Base-by-base conservation (phyloP, 768 basidiomycete genomes). In the Mycena pura region DNA sequence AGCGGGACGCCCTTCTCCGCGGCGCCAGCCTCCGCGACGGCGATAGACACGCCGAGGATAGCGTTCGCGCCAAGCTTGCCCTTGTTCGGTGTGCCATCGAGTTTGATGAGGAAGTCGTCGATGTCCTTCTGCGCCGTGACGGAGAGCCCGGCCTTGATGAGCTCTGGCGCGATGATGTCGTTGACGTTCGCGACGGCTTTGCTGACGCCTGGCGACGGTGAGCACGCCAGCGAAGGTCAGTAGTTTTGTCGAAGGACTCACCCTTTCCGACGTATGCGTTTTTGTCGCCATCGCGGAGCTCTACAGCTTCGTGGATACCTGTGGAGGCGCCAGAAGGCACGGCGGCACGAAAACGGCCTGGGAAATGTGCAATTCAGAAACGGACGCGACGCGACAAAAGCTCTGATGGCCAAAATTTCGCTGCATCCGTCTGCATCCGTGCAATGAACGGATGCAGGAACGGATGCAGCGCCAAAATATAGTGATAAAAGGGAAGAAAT, bases 241-340 rank as follows among this genome's bases (percentile, higher is more conserved):
- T 48, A 40, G 48, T 24, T n/a, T n/a, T n/a, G 40, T 63, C 54
- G 11, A 43, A 41, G 56, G 53, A 65, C 85, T 61, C 70, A 91
- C 96, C 96, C 84, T 99, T 99, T 72, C 97, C 97, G 69, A 97
- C 86, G 75, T 97, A 99, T 71, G 87, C 86, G 67, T 77, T 78
- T 80, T 97, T 97, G 82, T 95, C 96, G 65, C 90, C 91, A 78
- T 99, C 97, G 69, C 97, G 94, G 77, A 99, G 92, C 80, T 99
- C 97, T 68, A 98, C 94, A 64, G 97, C 97, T 78, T 99, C 97
- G 76, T 99, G 94, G 67, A 93, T 82, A 82, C 97, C 97, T 52
- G 97, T 99, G 58, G 97, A 99, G 40, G 97, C 97, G 76, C 97
- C 97, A 60, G 96, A 98, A 41, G 97, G 97, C 41, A 99, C 97